phyloP scores from a whole-genome alignment of 2,329 filamentous ascomycete species.

The Penicillium sp. region DNA sequence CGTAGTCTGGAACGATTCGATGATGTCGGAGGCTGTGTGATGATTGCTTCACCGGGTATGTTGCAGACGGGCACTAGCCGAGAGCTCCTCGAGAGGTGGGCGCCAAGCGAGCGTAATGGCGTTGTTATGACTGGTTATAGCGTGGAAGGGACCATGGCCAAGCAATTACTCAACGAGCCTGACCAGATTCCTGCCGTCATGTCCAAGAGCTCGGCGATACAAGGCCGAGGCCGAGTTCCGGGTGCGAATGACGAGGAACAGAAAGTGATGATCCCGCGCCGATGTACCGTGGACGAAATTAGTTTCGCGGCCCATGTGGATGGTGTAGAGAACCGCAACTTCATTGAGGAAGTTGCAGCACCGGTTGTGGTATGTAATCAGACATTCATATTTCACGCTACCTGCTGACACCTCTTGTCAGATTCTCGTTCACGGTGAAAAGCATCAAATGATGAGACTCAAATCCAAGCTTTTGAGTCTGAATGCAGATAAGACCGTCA shows the following conservation, averaged over 20 bases:
- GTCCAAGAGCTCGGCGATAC: slow-evolving; percentile 59
- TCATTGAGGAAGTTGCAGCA: slow-evolving; percentile 89
- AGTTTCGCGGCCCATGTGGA: slow-evolving; percentile 97
- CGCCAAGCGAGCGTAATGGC: slow-evolving; percentile 93
- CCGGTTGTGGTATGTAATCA: slow-evolving; percentile 76
- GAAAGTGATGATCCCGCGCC: slow-evolving; percentile 83
- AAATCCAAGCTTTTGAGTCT: slow-evolving; percentile 94
- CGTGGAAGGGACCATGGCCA: slow-evolving; percentile 97
- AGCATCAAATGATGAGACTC: slow-evolving; percentile 95
- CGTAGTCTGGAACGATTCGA: slow-evolving; percentile 95
- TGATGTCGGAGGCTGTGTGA: slow-evolving; percentile 90
- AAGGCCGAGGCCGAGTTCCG: slow-evolving; percentile 58
- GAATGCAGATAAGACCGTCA: slow-evolving; percentile 74
- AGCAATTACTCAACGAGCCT: slow-evolving; percentile 90
- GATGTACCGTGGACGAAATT: slow-evolving; percentile 90
- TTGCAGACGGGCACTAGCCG: slow-evolving; percentile 92
- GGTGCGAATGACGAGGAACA: slow-evolving; percentile 68
- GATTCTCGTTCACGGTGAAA: slow-evolving; percentile 96
- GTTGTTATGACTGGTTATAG: slow-evolving; percentile 98
- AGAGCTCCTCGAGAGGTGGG: slow-evolving; percentile 91
- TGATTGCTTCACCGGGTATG: slow-evolving; percentile 98
- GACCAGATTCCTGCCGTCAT: slow-evolving; percentile 94
- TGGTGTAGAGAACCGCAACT: slow-evolving; percentile 90
- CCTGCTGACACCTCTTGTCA: slow-evolving; percentile 34
- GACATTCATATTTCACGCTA: not conserved